Evolutionary conservation across 2,329 filamentous ascomycete species (phyloP).

Genomic region (Calonectria pauciramosa): DNA sequence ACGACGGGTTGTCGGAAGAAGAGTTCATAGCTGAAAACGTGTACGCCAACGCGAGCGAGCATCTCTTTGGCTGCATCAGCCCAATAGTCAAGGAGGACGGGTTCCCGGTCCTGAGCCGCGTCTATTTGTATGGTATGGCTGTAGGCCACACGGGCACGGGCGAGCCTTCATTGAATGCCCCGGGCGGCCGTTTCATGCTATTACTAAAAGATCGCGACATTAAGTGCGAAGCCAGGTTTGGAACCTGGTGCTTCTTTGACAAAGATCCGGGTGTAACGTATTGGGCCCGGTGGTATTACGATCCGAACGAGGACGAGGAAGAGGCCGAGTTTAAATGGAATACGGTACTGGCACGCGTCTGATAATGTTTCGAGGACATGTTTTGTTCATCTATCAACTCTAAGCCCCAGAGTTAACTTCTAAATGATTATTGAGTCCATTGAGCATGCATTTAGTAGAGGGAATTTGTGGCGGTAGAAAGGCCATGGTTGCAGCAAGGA

Average conservation of each 20-base stretch:
- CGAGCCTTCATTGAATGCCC: not conserved
- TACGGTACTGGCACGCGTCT: not conserved
- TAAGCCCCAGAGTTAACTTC: not conserved
- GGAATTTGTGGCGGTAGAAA: too few relatives aligned
- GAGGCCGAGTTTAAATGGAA: not conserved
- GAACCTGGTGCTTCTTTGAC: constrained; percentile 31
- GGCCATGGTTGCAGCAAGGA: too few relatives aligned
- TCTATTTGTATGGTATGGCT: constrained; percentile 29
- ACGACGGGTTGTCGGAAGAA: not conserved
- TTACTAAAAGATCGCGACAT: not conserved
- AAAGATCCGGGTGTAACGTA: not conserved
- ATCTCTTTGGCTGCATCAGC: not conserved
- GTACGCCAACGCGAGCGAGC: not conserved
- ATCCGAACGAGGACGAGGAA: not conserved
- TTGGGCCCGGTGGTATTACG: not conserved
- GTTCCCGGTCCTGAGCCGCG: not conserved
- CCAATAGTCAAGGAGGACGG: not conserved
- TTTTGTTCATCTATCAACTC: not conserved
- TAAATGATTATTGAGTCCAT: too few relatives aligned
- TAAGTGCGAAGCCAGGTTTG: constrained; percentile 28
- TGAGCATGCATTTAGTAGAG: too few relatives aligned
- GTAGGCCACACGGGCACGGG: fast-evolving
- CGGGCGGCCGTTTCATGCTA: not conserved
- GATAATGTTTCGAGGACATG: not conserved
- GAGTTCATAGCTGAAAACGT: not conserved